Conservation (phyloP, 257 asterid genomes). For the Nicotiana attenuata region DNA sequence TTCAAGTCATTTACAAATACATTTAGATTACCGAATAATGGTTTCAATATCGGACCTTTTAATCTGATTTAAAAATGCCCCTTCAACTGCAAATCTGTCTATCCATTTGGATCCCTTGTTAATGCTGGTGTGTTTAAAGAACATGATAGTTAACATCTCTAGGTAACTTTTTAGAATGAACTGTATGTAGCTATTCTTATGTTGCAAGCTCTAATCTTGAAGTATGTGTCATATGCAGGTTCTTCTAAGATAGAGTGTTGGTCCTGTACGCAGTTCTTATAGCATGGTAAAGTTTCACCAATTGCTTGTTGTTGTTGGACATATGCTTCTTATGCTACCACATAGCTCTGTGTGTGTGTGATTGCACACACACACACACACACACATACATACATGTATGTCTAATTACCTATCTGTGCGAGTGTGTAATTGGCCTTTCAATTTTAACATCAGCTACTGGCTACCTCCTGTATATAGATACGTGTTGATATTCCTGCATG, state of each 20-base stretch:
- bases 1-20: background rate
- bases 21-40: background rate
- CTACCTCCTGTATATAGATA: background rate
- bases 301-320: constrained; percentile 1
- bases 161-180: background rate
- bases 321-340: background rate
- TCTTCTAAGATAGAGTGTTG: background rate
- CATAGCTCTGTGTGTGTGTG: background rate
- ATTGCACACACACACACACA: background rate
- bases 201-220: constrained; percentile 4
- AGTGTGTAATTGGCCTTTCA: background rate
- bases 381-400: background rate
- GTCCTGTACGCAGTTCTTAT: background rate
- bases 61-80: background rate
- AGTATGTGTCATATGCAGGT: constrained; percentile 1
- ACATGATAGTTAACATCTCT: background rate
- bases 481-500: background rate
- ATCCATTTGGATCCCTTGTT: background rate
- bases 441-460: background rate
- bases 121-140: background rate
- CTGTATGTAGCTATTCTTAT: background rate
- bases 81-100: background rate
- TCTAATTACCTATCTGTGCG: background rate
- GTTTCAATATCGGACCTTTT: background rate
- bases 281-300: constrained; percentile 15